phyloP scores from a whole-genome alignment of 108 stramenopile species.

The Cylindrotheca closterium region DNA sequence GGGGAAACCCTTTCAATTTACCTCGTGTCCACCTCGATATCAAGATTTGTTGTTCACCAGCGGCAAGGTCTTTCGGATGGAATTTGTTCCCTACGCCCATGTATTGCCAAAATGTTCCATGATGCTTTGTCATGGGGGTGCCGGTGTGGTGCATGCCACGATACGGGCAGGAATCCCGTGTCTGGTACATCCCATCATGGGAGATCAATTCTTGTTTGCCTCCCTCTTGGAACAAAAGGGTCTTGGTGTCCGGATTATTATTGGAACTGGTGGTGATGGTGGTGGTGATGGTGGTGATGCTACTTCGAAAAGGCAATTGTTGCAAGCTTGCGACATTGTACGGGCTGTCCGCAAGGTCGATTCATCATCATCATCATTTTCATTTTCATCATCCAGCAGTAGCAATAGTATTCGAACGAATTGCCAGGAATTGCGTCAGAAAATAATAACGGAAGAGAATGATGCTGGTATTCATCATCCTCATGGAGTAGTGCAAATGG shows the following conservation, averaged over 20 bases:
- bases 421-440: no score
- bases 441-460: no score
- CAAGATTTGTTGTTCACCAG: neutral
- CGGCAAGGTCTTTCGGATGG: neutral
- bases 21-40: neutral
- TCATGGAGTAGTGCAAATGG: neutral
- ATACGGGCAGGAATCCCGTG: slow-evolving; percentile 29
- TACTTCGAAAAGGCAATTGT: no score
- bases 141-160: slow-evolving; percentile 23
- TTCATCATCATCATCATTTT: no score
- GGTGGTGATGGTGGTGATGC: no score
- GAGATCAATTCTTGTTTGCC: slow-evolving; percentile 28
- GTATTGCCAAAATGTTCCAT: slow-evolving; percentile 25
- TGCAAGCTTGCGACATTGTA: no score
- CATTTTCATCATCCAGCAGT: no score
- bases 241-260: slow-evolving; percentile 15
- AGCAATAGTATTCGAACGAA: no score
- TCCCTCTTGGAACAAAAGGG: slow-evolving; percentile 12
- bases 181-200: slow-evolving; percentile 23
- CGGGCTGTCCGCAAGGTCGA: no score
- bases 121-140: slow-evolving; percentile 35
- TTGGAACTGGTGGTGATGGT: no score
- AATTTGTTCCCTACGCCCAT: slow-evolving; percentile 16
- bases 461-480: no score
- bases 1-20: neutral